Evolutionary conservation across 2,329 filamentous ascomycete species (phyloP), one percentile per base, ranked within the genome.

Genomic region (Botrytis porri): DNA sequence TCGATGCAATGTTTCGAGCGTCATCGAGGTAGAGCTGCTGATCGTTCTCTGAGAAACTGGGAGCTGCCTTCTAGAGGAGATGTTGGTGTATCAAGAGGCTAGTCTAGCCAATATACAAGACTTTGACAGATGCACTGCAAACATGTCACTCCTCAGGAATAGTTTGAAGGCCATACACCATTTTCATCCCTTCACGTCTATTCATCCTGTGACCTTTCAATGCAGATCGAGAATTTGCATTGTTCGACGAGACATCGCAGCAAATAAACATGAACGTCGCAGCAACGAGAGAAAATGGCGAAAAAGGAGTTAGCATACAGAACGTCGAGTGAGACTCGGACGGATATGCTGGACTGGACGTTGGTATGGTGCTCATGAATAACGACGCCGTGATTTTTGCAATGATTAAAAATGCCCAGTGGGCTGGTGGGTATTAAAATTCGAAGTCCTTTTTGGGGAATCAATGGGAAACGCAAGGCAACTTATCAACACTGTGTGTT

Each of bases 91-190:
- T 6, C 5, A 8, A 41, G 25, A 41, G 37, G 37, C 25, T 12
- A 62, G 12, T 12, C 12, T n/a, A 62, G 20, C 14, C 20, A 61
- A 61, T 22, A 43, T 32, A 32, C 9, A 29, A 39, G 25, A 9
- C 32, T 29, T 29, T n/a, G 32, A 48, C 16, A n/a, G 20, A 45
- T 25, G 41, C 20, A 45, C 18, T 35, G 12, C 14, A n/a, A 22
- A 35, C 45, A n/a, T 61, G 57, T 71, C 14, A 71, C 37, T 71
- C 61, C 37, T 71, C 61, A 10, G 48, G 45, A 65, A 71, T 71
- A 37, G 51, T 64, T 71, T 65, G 45, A 57, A 59, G 70, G n/a
- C 22, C 25, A 66, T 66, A 54, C 18, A 54, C n/a, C 45, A 66
- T 66, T n/a, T 39, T 39, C 25, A 39, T 54, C 12, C 32, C 45